Conservation (phyloP, 305 asterid genomes). For the Nicotiana rustica region DNA sequence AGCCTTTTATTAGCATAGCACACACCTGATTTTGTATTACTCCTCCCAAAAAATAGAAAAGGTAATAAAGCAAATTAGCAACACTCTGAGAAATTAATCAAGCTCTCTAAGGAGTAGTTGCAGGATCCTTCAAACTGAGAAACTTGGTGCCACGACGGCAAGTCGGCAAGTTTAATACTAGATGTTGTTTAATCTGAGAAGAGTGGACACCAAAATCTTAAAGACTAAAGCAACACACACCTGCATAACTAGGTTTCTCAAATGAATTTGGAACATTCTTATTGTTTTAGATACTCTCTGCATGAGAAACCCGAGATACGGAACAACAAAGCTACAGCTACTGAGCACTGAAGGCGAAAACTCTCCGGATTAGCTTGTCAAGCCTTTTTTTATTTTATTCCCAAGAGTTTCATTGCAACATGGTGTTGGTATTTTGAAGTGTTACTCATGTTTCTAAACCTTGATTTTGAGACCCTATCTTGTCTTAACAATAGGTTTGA, state of each 20-base stretch:
- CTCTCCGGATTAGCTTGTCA: not conserved
- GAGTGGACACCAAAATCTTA: not conserved
- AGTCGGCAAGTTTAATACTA: not conserved
- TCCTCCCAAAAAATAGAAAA: not conserved
- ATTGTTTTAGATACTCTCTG: not conserved
- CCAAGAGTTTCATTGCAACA: not conserved
- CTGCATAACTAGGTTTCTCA: conserved; percentile 1
- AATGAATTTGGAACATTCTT: conserved; percentile 17
- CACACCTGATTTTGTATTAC: not conserved
- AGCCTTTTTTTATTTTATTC: not conserved
- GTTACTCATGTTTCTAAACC: not conserved
- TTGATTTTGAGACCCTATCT: not conserved
- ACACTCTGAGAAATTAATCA: not conserved
- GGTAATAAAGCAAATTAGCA: not conserved
- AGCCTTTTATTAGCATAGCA: not conserved
- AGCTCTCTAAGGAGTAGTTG: conserved; percentile 12
- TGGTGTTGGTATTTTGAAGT: not conserved
- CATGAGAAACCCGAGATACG: not conserved
- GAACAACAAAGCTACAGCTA: not conserved
- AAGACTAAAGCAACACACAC: not conserved
- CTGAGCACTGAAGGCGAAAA: no score
- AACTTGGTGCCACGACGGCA: conserved; percentile 4
- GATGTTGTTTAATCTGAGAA: not conserved
- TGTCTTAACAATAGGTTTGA: not conserved
- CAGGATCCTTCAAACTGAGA: not conserved